These are phyloP conservation scores for Kalanchoe fedtschenkoi DNA, from an alignment of 164 flowering plant genomes.

Conservation along the genomic window DNA sequence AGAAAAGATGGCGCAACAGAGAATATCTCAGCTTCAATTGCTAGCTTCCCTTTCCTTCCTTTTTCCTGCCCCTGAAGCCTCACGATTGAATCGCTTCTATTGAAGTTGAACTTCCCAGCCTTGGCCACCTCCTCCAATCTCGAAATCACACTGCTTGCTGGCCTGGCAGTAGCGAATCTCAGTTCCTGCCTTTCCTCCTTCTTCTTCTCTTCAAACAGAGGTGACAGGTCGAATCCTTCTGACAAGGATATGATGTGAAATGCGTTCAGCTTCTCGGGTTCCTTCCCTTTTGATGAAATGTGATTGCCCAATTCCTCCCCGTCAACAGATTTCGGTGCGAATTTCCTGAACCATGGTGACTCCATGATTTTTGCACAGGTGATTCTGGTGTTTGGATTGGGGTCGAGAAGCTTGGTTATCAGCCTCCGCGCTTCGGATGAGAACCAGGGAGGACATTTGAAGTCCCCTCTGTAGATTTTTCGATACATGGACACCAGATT, in stretches of 20 bases:
- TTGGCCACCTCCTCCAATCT: slow-evolving; percentile 38
- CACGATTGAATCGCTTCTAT: slow-evolving; percentile 32
- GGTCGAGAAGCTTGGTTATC: slow-evolving; percentile 34
- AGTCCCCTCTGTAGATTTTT: slow-evolving; percentile 45
- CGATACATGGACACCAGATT: slow-evolving; percentile 40
- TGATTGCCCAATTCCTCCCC: slow-evolving; percentile 4
- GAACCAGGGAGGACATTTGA: slow-evolving; percentile 55
- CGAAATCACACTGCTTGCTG: slow-evolving; percentile 40
- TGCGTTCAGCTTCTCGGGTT: slow-evolving; percentile 33
- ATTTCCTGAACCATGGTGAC: slow-evolving; percentile 43
- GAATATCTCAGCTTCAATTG: slow-evolving; percentile 15
- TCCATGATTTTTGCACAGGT: slow-evolving; percentile 31
- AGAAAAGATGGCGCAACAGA: slow-evolving; percentile 13
- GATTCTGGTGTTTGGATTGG: slow-evolving; percentile 36
- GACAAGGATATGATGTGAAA: slow-evolving; percentile 47
- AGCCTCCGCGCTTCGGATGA: slow-evolving; percentile 34
- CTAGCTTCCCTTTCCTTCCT: slow-evolving; percentile 20
- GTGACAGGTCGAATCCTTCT: slow-evolving; percentile 45
- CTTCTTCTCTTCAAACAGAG: slow-evolving; percentile 38
- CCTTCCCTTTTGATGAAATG: slow-evolving; percentile 10
- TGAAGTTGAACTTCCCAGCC: slow-evolving; percentile 27
- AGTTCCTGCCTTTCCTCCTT: slow-evolving; percentile 31
- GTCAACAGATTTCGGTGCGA: slow-evolving; percentile 10
- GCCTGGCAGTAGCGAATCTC: slow-evolving; percentile 33
- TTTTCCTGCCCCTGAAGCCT: slow-evolving; percentile 18